phyloP scores from a whole-genome alignment of 345 rosid species.

The Crucihimalaya himalaica region DNA sequence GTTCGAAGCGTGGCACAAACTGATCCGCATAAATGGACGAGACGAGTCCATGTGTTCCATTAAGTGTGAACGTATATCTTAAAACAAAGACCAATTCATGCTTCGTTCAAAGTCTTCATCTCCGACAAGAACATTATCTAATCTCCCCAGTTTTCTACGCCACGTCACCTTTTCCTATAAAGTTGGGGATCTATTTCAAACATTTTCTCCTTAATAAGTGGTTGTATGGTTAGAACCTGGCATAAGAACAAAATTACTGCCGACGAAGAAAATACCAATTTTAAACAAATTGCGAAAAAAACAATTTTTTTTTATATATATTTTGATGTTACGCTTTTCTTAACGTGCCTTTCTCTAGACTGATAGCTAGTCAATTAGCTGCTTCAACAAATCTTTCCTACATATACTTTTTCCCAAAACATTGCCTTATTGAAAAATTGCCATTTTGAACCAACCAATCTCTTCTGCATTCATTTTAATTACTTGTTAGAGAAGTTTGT shows the following conservation, averaged over 20 bases:
- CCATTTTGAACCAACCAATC: no score
- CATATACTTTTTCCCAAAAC: background rate
- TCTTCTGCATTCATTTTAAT: no score
- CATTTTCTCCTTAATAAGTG: background rate
- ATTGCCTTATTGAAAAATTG: no score
- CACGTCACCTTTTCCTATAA: background rate
- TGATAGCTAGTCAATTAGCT: background rate
- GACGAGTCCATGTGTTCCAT: background rate
- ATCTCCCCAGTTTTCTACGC: background rate
- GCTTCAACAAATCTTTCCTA: background rate
- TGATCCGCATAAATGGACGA: background rate
- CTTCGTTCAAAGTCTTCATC: background rate
- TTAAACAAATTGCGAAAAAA: background rate
- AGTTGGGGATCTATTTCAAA: background rate
- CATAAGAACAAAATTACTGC: background rate
- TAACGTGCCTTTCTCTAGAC: background rate
- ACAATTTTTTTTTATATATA: background rate
- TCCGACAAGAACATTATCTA: background rate
- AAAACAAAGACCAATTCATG: background rate
- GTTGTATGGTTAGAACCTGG: background rate
- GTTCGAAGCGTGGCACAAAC: background rate
- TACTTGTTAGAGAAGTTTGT: no score
- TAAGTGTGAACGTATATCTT: background rate
- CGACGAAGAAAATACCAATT: background rate
- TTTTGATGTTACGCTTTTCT: background rate